These are phyloP conservation scores for Erysimum cheiri DNA, from an alignment of 441 rosid species.

Conservation along the genomic window DNA sequence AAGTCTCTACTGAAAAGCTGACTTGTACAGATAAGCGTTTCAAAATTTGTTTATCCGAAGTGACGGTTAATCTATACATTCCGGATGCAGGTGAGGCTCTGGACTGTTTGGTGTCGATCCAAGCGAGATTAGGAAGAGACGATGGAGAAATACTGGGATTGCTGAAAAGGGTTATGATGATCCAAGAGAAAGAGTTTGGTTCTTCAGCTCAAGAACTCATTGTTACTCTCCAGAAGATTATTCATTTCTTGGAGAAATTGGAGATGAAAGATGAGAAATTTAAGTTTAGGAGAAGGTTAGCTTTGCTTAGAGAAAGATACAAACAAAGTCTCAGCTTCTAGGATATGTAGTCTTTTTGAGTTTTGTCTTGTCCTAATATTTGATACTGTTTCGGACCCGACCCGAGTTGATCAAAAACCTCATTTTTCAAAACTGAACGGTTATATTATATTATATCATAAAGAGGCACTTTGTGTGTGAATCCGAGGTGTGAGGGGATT, in stretches of 20 bases:
- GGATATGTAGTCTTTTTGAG: slow-evolving; percentile 12
- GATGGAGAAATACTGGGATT: slow-evolving; percentile 53
- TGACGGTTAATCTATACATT: background rate
- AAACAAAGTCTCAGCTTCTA: slow-evolving; percentile 53
- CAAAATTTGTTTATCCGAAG: background rate
- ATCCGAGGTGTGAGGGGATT: slow-evolving; percentile 5
- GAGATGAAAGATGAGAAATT: slow-evolving; percentile 74
- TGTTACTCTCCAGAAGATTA: slow-evolving; percentile 67
- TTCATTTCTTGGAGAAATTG: slow-evolving; percentile 64
- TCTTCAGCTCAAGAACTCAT: slow-evolving; percentile 69
- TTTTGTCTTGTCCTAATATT: background rate
- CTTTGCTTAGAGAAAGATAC: slow-evolving; percentile 58
- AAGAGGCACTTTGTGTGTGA: background rate
- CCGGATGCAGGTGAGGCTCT: slow-evolving; percentile 72
- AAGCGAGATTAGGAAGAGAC: slow-evolving; percentile 60
- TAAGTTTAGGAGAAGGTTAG: slow-evolving; percentile 64
- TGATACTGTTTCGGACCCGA: background rate
- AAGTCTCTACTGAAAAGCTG: background rate
- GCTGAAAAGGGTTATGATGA: slow-evolving; percentile 68
- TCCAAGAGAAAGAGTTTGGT: slow-evolving; percentile 81
- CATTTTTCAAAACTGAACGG: background rate
- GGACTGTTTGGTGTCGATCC: slow-evolving; percentile 79
- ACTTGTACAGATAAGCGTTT: background rate
- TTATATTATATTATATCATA: background rate
- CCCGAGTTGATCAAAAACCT: background rate